Base-by-base conservation (phyloP, 1,284 basidiomycete species). In the Apiotrichum akiyoshidainum region DNA sequence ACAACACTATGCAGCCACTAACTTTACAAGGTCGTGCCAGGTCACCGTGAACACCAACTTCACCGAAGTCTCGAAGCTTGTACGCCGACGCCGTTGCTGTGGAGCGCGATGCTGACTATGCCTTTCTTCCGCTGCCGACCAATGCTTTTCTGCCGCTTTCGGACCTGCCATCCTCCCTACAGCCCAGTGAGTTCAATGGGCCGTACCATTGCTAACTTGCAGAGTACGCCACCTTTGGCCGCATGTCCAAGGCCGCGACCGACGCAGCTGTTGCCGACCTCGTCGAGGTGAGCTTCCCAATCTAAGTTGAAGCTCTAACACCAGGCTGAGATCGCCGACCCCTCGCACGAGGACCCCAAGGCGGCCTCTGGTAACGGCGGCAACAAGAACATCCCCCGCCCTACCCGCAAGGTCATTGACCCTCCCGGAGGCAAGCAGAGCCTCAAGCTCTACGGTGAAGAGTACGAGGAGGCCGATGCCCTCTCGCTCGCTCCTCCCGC, bases 171-270 rank as follows among this genome's bases (percentile, higher is more conserved):
- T n/a, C 31, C 61, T 58, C 21, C n/a, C 14, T 39, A 9, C 51
- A 65, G 61, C 74, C 72, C 21, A 76, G 74, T 73, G 52, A 63
- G 72, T 65, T 22, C n/a, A n/a, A 19, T 8, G 8, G 14, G 44
- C 16, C 2, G 13, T 26, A 10, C 6, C 10, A 14, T 14, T 4
- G 35, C 64, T 66, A 8, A 64, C 58, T 16, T 16, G 21, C 54
- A 78, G 77, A 78, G 60, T 78, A 77, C 69, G 77, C 77, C n/a
- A 72, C 76, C 9, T 78, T 78, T 50, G 76, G 77, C 26, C 70
- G 67, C 55, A 70, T 78, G 58, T 74, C 72, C 26, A 57, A 74
- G 56, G 73, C 71, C 21, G 74, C 74, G 34, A 78, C 76, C 2
- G 76, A 78, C 52, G 73, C 71, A 34, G 77, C 77, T 16, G 77